phyloP scores from a whole-genome alignment of 208 protist species.

The Wallacemonas sp. region DNA sequence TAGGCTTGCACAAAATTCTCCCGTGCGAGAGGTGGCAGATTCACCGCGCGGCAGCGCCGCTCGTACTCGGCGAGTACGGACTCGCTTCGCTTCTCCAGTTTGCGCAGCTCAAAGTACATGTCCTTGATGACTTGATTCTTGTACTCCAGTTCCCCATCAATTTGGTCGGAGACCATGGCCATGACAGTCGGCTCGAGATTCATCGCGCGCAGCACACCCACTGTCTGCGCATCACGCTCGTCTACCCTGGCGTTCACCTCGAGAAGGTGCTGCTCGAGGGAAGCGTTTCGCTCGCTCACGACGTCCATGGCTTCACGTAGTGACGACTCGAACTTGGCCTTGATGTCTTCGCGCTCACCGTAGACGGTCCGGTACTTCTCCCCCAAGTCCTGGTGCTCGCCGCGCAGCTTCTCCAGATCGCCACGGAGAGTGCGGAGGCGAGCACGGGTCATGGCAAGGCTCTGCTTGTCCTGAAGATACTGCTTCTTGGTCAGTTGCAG shows the following conservation, averaged over 20 bases:
- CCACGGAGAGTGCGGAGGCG: constrained; percentile 78
- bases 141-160: constrained; percentile 89
- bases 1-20: constrained; percentile 37
- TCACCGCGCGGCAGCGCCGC: constrained; percentile 57
- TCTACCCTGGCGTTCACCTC: constrained; percentile 73
- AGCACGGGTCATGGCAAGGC: constrained; percentile 80
- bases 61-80: constrained; percentile 78
- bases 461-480: constrained; percentile 94
- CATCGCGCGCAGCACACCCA: constrained; percentile 89
- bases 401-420: constrained; percentile 78
- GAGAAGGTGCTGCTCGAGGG: constrained; percentile 77
- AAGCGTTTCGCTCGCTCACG: constrained; percentile 80
- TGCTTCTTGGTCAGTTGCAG: constrained; percentile 91
- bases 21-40: constrained; percentile 46
- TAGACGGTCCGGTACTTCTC: constrained; percentile 87
- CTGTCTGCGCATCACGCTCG: constrained; percentile 87
- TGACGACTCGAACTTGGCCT: constrained; percentile 89
- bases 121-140: constrained; percentile 96
- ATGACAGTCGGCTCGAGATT: constrained; percentile 92
- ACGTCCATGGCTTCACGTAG: constrained; percentile 88
- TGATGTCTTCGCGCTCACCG: constrained; percentile 94
- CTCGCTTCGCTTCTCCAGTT: constrained; percentile 59
- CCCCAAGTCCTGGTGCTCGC: constrained; percentile 90
- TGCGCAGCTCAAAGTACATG: constrained; percentile 94
- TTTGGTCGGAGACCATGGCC: constrained; percentile 78